A percentile compares a stretch with the other conserved stretches of the same genome.
Conservation (phyloP, 1,284 basidiomycete genomes). For the Ganoderma sinense region DNA sequence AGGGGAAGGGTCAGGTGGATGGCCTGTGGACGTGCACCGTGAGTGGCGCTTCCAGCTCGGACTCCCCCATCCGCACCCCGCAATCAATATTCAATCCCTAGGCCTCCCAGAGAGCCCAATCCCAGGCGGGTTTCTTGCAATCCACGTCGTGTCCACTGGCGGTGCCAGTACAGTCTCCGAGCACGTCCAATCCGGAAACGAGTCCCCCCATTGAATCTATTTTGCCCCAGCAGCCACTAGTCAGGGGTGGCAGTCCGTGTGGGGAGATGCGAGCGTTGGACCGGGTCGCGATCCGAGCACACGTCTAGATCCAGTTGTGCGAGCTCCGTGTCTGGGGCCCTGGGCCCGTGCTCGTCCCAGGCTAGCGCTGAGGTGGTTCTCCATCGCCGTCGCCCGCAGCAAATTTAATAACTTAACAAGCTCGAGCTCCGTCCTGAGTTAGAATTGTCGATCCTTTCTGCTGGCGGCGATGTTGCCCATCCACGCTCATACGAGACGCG, state of each 20-base stretch:
- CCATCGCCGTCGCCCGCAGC: background rate
- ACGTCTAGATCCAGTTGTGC: background rate
- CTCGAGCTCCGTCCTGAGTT: background rate
- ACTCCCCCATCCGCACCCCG: background rate
- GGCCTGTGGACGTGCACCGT: background rate
- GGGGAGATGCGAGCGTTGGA: background rate
- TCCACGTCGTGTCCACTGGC: background rate
- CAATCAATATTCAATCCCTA: too few relatives aligned
- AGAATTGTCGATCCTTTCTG: slow-evolving; percentile 1
- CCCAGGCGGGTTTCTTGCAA: background rate
- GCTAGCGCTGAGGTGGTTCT: too few relatives aligned
- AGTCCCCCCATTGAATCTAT: background rate
- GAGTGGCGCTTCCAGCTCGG: slow-evolving; percentile 1
- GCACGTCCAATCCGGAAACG: background rate
- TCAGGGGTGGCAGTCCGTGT: slow-evolving; percentile 1
- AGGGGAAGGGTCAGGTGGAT: background rate
- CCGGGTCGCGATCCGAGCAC: slow-evolving; percentile 5
- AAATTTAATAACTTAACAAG: too few relatives aligned
- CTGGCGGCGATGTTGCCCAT: background rate
- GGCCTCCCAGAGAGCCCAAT: background rate
- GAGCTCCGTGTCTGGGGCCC: background rate
- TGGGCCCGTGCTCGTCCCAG: too few relatives aligned
- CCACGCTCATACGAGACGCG: background rate
- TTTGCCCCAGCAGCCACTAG: background rate
- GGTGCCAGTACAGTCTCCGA: background rate